phyloP scores from a whole-genome alignment of 768 basidiomycete genomes.

The Cystobasidium tubakii region DNA sequence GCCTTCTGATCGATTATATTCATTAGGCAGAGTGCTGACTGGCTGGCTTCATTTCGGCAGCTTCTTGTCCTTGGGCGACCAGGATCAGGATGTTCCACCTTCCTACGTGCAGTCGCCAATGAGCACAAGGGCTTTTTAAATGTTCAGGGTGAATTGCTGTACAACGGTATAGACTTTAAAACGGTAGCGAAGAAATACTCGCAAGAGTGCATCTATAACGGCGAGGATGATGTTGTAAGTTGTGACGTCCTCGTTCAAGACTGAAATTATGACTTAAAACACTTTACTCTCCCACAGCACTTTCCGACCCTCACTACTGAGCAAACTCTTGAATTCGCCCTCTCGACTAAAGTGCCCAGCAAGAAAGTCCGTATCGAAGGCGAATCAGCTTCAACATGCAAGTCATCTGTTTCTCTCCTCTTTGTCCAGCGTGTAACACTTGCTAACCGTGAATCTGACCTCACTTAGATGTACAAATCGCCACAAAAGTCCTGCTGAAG shows the following conservation, averaged over 20 bases:
- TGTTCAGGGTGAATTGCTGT: conserved; percentile 65
- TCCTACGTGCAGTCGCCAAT: conserved; percentile 76
- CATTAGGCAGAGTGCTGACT: too few relatives aligned
- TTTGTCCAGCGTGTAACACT: not conserved
- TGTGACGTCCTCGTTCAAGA: too few relatives aligned
- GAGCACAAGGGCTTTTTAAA: conserved; percentile 63
- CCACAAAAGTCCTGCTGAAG: conserved; percentile 52
- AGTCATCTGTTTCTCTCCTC: not conserved
- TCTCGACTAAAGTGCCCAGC: conserved; percentile 54
- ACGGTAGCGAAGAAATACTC: conserved; percentile 53
- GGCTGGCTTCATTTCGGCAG: conserved; percentile 51
- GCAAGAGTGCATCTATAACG: conserved; percentile 51
- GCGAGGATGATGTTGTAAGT: conserved; percentile 45
- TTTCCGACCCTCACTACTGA: conserved; percentile 76
- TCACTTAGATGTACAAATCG: not conserved
- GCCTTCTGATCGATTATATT: too few relatives aligned
- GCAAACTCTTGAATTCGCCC: conserved; percentile 63
- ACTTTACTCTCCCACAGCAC: conserved; percentile 71
- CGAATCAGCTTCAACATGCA: conserved; percentile 42
- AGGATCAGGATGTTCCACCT: conserved; percentile 70
- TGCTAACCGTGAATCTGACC: not conserved
- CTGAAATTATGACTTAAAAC: too few relatives aligned
- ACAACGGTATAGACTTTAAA: conserved; percentile 66
- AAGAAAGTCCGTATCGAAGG: conserved; percentile 49
- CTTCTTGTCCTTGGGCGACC: conserved; percentile 51